Base-by-base conservation (phyloP, 306 rosid species). In the Cucumis melo region DNA sequence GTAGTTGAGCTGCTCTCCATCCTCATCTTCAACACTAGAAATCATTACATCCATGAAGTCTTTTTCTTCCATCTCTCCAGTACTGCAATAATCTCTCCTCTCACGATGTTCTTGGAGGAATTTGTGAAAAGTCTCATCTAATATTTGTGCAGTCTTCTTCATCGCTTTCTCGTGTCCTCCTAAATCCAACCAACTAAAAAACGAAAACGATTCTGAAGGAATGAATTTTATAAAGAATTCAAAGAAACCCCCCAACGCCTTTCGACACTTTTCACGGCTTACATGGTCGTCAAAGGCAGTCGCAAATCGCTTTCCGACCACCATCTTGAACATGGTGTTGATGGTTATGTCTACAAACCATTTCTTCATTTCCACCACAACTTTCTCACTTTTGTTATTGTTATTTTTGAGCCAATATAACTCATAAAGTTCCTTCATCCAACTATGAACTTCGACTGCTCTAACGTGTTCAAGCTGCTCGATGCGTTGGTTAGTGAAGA, bases 401-500 rank as follows among this genome's bases (percentile, higher is more conserved):
- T 2, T 32, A 2, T 32, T 82, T 36, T 71, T 54, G 53, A 11
- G 10, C 36, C 78, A 7, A 42, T 42, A 20, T 80, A 75, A 1
- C 60, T 41, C 42, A 0, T 62, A 8, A 0, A 62, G 70, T 17
- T 62, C 16, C 44, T 62, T 62, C 0, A 62, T 16, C 21, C 12
- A 62, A 3, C 77, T 73, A 16, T 42, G 59, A 17, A 83, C 81
- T 58, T 85, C 86, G 0, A 67, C 48, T 39, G 38, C 78, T 0
- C 61, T 42, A 0, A 80, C 9, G 58, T 72, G 70, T 19, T 64
- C n/a, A 14, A 83, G 54, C 29, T 24, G 8, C 65, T 75, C 79
- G 21, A 81, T 41, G 6, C 81, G 72, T 36, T 24, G 72, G 77
- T 73, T 78, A 0, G 82, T 80, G 68, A 85, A 79, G 19, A 80